phyloP scores from a whole-genome alignment of 129 eudicot species.

The Pittosporum tobira region DNA sequence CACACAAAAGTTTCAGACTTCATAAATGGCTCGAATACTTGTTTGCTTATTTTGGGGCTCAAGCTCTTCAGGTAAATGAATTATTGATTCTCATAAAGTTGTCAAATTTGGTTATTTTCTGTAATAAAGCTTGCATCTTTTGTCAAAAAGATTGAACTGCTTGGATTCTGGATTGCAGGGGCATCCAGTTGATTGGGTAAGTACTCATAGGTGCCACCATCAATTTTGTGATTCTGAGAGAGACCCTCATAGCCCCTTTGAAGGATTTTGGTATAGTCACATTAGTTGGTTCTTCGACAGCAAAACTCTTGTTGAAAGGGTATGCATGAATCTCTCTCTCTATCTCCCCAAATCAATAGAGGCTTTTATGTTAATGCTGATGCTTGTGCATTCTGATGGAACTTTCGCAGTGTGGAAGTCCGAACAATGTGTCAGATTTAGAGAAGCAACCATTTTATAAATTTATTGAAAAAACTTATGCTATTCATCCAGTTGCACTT shows the following conservation, averaged over 20 bases:
- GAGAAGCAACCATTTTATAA: constrained; percentile 62
- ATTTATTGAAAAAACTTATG: constrained; percentile 45
- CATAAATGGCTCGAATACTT: constrained; percentile 88
- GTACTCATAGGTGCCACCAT: constrained; percentile 75
- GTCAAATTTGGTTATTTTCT: not conserved
- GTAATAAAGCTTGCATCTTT: not conserved
- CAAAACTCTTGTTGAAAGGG: constrained; percentile 36
- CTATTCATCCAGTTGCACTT: constrained; percentile 43
- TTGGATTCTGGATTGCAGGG: constrained; percentile 45
- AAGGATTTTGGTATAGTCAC: constrained; percentile 91
- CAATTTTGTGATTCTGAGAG: constrained; percentile 64
- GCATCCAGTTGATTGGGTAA: constrained; percentile 90
- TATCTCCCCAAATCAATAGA: not conserved
- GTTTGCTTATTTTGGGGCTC: constrained; percentile 68
- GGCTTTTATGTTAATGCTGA: not conserved
- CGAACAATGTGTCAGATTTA: constrained; percentile 61
- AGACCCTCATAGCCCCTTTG: constrained; percentile 82
- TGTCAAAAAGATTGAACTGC: not conserved
- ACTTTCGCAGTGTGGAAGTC: constrained; percentile 52
- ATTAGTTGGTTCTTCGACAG: constrained; percentile 72
- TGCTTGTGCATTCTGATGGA: not conserved
- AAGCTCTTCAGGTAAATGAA: constrained; percentile 56
- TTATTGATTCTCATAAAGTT: not conserved
- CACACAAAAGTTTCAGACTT: constrained; percentile 69
- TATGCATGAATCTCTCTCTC: constrained; percentile 2